Evolutionary conservation across 2,329 filamentous ascomycete genomes (phyloP).

Genomic region (Colletotrichum tofieldiae): DNA sequence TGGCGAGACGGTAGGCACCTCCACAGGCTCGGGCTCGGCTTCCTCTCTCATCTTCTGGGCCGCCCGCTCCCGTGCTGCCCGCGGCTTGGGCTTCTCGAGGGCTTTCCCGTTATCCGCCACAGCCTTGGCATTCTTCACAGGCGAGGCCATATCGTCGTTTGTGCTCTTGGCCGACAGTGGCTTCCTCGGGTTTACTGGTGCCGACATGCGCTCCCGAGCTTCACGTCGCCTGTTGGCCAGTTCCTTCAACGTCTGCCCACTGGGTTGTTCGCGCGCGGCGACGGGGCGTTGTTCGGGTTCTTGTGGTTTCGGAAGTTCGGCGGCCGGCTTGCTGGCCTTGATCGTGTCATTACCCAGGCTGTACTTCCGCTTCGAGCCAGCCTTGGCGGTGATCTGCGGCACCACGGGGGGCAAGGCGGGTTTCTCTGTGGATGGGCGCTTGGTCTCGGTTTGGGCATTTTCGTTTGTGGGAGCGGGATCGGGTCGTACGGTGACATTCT

Average conservation of each 20-base stretch:
- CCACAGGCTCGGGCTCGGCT: conserved; percentile 19
- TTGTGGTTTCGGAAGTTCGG: conserved; percentile 50
- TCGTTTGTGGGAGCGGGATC: conserved; percentile 18
- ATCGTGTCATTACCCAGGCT: conserved; percentile 68
- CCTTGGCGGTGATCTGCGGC: conserved; percentile 53
- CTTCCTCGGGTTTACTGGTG: conserved; percentile 56
- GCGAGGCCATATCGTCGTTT: conserved; percentile 72
- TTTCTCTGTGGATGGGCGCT: conserved; percentile 7
- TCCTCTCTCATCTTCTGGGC: conserved; percentile 51
- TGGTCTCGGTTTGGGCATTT: conserved; percentile 24
- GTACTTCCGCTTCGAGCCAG: conserved; percentile 72
- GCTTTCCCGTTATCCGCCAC: conserved; percentile 43
- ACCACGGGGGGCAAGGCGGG: conserved; percentile 14
- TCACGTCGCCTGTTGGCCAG: conserved; percentile 60
- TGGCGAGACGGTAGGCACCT: conserved; percentile 16
- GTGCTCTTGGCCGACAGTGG: conserved; percentile 72
- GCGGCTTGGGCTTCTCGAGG: conserved; percentile 52
- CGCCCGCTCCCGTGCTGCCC: conserved; percentile 42
- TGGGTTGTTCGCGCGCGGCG: conserved; percentile 49
- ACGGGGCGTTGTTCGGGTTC: conserved; percentile 45
- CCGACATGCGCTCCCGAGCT: conserved; percentile 51
- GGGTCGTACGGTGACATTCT: conserved; percentile 27
- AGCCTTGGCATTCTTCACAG: conserved; percentile 64
- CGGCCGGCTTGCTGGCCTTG: conserved; percentile 44
- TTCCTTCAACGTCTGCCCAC: conserved; percentile 64